Conservation (phyloP, 306 rosid genomes). For the Gastrolobium bilobum region DNA sequence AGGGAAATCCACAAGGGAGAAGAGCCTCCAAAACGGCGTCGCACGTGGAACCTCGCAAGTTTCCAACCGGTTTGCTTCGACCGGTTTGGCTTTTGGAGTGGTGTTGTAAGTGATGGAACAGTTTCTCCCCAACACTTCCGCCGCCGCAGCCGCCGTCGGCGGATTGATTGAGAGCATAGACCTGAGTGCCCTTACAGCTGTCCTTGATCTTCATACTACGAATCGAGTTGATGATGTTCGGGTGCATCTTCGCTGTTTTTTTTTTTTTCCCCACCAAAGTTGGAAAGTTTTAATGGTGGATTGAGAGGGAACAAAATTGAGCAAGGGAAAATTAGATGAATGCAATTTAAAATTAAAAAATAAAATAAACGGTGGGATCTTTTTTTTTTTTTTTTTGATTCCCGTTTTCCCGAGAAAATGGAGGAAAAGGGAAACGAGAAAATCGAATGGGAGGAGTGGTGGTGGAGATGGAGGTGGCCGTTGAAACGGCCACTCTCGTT, state of each 20-base stretch:
- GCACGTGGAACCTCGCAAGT: constrained; percentile 48
- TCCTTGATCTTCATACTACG: constrained; percentile 88
- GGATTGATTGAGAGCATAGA: constrained; percentile 66
- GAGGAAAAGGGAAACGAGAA: constrained; percentile 34
- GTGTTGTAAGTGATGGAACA: constrained; percentile 67
- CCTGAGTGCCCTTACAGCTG: constrained; percentile 83
- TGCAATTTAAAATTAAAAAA: too few relatives aligned
- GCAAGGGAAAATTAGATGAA: too few relatives aligned
- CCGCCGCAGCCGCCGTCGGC: not conserved
- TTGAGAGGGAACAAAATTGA: not conserved
- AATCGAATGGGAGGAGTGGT: constrained; percentile 35
- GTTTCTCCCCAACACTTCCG: constrained; percentile 63
- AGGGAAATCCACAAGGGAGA: constrained; percentile 76
- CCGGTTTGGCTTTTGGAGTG: constrained; percentile 59
- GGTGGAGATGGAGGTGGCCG: constrained; percentile 53
- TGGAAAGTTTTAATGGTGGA: not conserved
- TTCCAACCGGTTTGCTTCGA: constrained; percentile 56
- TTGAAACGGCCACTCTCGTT: constrained; percentile 46
- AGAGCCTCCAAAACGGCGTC: constrained; percentile 55
- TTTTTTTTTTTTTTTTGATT: not conserved
- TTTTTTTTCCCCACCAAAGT: not conserved
- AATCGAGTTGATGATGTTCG: constrained; percentile 72
- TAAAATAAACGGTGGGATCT: too few relatives aligned
- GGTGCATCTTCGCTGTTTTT: constrained; percentile 70
- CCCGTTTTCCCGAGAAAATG: constrained; percentile 45